A percentile compares a stretch with the other conserved stretches of the same genome.
phyloP scores from a whole-genome alignment of 345 rosid species.

The Moricandia moricandioides region DNA sequence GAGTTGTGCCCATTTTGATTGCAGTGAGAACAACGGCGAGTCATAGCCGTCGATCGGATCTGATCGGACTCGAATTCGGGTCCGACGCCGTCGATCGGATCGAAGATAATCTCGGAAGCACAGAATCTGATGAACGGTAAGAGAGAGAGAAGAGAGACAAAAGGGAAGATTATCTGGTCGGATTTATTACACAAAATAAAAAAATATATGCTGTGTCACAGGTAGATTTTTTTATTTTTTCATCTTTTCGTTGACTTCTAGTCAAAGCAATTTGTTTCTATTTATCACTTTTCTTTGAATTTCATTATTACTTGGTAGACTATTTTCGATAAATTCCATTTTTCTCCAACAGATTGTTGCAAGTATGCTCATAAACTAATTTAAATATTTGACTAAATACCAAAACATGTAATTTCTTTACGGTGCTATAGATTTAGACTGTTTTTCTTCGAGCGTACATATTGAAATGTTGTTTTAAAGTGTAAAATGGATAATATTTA shows the following conservation, averaged over 20 bases:
- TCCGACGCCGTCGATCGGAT: conserved; percentile 18
- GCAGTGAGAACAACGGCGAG: conserved; percentile 96
- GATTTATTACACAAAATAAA: conserved; percentile 11
- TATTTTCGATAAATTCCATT: not conserved
- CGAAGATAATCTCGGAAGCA: conserved; percentile 6
- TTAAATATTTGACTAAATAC: not conserved
- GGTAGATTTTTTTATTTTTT: not conserved
- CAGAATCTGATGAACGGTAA: conserved; percentile 18
- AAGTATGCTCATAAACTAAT: not conserved
- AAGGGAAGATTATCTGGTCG: conserved; percentile 19
- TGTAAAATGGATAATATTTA: not conserved
- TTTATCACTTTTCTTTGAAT: not conserved
- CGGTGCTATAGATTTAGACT: not conserved
- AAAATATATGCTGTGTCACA: not conserved
- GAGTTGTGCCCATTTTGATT: conserved; percentile 94
- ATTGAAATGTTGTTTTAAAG: not conserved
- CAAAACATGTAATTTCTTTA: not conserved
- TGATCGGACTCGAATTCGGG: conserved; percentile 6
- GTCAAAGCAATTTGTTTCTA: conserved; percentile 1
- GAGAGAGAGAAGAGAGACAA: not conserved
- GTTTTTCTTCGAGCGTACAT: not conserved
- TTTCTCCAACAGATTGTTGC: not conserved
- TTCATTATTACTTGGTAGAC: not conserved
- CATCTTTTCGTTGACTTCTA: conserved; percentile 13
- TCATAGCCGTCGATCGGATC: conserved; percentile 41